Evolutionary conservation across 2,329 filamentous ascomycete species (phyloP).

Genomic region (Fusarium sambucinum): DNA sequence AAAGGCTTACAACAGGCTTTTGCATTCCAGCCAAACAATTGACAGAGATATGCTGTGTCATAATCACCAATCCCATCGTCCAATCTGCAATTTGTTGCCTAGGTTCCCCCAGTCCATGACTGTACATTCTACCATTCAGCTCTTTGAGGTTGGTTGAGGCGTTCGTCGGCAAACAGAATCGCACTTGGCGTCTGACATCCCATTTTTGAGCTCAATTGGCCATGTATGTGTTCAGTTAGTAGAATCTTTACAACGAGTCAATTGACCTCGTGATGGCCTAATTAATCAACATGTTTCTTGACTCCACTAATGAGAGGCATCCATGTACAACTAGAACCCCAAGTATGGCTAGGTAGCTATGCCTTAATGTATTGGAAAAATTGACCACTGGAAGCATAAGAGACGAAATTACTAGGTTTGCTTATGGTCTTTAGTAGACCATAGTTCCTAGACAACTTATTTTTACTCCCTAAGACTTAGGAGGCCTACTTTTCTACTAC

Average conservation of each 20-base stretch:
- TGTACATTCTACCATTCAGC: conserved; percentile 7
- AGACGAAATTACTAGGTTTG: no score
- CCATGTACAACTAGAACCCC: background rate
- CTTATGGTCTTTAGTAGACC: no score
- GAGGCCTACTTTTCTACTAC: no score
- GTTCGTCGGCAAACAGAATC: conserved; percentile 24
- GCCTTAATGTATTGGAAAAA: no score
- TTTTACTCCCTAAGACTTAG: no score
- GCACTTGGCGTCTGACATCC: background rate
- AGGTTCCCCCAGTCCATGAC: conserved; percentile 28
- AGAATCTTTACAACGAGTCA: background rate
- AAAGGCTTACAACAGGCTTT: conserved; percentile 8
- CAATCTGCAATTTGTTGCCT: conserved; percentile 25
- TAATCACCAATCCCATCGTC: background rate
- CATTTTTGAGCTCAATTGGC: background rate
- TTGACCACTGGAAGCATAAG: no score
- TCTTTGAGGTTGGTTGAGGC: conserved; percentile 6
- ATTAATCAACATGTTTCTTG: background rate
- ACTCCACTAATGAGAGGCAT: background rate
- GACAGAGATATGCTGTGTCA: conserved; percentile 12
- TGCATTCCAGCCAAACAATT: conserved; percentile 32
- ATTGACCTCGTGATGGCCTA: background rate
- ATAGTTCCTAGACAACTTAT: no score
- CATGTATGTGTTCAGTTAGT: background rate
- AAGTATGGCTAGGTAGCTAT: no score